A percentile compares a stretch with the other conserved stretches of the same genome.
These are phyloP conservation scores for Elongisporangium anandrum DNA, from an alignment of 352 stramenopile species.

Conservation along the genomic window DNA sequence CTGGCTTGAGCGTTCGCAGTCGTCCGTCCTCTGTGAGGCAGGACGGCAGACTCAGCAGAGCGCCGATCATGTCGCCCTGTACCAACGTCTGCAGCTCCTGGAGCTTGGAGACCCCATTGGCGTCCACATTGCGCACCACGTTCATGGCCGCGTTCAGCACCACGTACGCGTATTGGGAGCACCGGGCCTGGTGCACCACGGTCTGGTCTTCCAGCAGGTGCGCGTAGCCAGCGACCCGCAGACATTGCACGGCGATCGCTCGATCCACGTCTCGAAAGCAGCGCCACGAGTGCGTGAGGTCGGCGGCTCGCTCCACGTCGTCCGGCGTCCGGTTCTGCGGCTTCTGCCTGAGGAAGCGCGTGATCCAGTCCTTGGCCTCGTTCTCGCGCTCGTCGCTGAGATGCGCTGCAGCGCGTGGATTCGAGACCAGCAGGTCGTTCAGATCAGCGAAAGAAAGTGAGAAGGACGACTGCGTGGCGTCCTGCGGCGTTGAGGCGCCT, in stretches of 20 bases:
- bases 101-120: conserved; percentile 32
- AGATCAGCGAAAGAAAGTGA: conserved; percentile 19
- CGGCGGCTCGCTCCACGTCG: conserved; percentile 24
- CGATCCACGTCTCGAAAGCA: conserved; percentile 53
- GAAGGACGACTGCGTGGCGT: conserved; percentile 11
- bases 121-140: conserved; percentile 42
- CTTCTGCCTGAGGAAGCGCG: conserved; percentile 31
- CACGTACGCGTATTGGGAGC: conserved; percentile 34
- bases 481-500: neutral
- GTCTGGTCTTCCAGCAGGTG: conserved; percentile 29
- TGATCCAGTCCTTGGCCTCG: conserved; percentile 31
- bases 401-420: conserved; percentile 19
- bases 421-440: conserved; percentile 16
- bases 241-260: conserved; percentile 44
- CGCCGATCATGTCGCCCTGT: conserved; percentile 52
- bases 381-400: conserved; percentile 28
- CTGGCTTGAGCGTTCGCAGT: conserved; percentile 18
- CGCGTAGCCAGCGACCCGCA: conserved; percentile 32
- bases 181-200: conserved; percentile 35
- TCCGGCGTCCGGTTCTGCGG: conserved; percentile 14
- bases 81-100: conserved; percentile 53
- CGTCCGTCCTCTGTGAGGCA: conserved; percentile 29
- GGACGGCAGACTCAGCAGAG: conserved; percentile 26
- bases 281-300: conserved; percentile 28
- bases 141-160: conserved; percentile 36